Percentiles rank a stretch among this genome's conserved stretches.
These are phyloP conservation scores for Venturia pyrina DNA, from an alignment of 2,329 filamentous ascomycete genomes.

Conservation along the genomic window DNA sequence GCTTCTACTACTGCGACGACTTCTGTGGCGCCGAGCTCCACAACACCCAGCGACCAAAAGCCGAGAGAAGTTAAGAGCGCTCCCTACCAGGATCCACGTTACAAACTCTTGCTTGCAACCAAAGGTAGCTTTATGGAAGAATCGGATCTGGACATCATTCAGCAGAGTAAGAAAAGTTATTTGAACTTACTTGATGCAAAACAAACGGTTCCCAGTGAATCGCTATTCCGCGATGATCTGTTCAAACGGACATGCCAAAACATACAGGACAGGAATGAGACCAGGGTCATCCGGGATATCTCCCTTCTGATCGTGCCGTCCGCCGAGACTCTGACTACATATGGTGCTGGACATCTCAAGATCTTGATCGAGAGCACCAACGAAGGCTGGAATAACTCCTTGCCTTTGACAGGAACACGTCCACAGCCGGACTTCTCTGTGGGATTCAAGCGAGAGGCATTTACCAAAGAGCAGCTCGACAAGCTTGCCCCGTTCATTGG, in stretches of 20 bases:
- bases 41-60: slow-evolving; percentile 14
- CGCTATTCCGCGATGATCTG: slow-evolving; percentile 30
- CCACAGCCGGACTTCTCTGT: slow-evolving; percentile 38
- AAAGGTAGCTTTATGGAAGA: slow-evolving; percentile 33
- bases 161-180: slow-evolving; percentile 24
- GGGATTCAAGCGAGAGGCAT: slow-evolving; percentile 32
- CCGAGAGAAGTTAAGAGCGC: slow-evolving; percentile 19
- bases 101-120: slow-evolving; percentile 27
- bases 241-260: slow-evolving; percentile 27
- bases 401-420: slow-evolving; percentile 26
- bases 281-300: slow-evolving; percentile 31
- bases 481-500: slow-evolving; percentile 26
- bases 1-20: slow-evolving; percentile 10
- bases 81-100: slow-evolving; percentile 23
- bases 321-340: slow-evolving; percentile 23
- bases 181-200: slow-evolving; percentile 22
- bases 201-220: slow-evolving; percentile 23
- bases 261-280: slow-evolving; percentile 24
- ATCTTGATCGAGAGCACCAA: slow-evolving; percentile 12
- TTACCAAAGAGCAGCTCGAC: slow-evolving; percentile 32
- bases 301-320: slow-evolving; percentile 30
- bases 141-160: slow-evolving; percentile 23
- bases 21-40: slow-evolving; percentile 11
- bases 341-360: slow-evolving; percentile 15
- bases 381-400: slow-evolving; percentile 21